Evolutionary conservation across 371 early-diverging fungal species (phyloP).

Genomic region (Vairimorpha apis): DNA sequence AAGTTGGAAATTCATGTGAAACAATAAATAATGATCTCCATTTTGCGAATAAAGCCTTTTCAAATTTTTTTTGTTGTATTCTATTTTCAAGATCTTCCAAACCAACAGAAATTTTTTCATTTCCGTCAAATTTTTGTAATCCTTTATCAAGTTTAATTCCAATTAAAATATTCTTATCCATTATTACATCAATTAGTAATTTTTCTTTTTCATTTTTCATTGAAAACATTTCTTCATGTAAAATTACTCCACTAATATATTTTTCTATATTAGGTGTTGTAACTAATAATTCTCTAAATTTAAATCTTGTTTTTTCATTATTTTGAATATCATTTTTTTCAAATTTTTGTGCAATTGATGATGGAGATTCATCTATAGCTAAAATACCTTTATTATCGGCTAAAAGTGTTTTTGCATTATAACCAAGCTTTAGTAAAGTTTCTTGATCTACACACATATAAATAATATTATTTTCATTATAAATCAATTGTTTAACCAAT

Average conservation of each 20-base stretch:
- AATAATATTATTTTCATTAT: neutral
- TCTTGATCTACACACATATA: slow-evolving; percentile 4
- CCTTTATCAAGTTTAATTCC: slow-evolving; percentile 70
- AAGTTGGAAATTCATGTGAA: slow-evolving; percentile 61
- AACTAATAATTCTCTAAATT: slow-evolving; percentile 67
- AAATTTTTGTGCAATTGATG: slow-evolving; percentile 67
- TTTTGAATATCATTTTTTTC: slow-evolving; percentile 65
- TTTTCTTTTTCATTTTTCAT: slow-evolving; percentile 65
- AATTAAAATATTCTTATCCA: slow-evolving; percentile 64
- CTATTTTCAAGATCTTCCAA: slow-evolving; percentile 66
- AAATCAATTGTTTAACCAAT: neutral
- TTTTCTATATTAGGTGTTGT: slow-evolving; percentile 64
- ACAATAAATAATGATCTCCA: slow-evolving; percentile 68
- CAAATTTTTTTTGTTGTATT: slow-evolving; percentile 63
- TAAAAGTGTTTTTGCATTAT: slow-evolving; percentile 65
- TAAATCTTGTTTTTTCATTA: slow-evolving; percentile 66
- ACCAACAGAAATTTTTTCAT: slow-evolving; percentile 67
- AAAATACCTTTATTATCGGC: slow-evolving; percentile 66
- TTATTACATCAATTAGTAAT: slow-evolving; percentile 63
- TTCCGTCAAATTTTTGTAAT: slow-evolving; percentile 61
- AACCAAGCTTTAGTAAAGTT: slow-evolving; percentile 23
- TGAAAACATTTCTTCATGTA: slow-evolving; percentile 67
- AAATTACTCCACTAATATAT: slow-evolving; percentile 68
- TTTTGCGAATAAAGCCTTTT: slow-evolving; percentile 68
- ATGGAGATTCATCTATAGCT: slow-evolving; percentile 68